Evolutionary conservation across 176 grass and related monocot genomes (phyloP).

Genomic region (Rhynchospora tenuis): DNA sequence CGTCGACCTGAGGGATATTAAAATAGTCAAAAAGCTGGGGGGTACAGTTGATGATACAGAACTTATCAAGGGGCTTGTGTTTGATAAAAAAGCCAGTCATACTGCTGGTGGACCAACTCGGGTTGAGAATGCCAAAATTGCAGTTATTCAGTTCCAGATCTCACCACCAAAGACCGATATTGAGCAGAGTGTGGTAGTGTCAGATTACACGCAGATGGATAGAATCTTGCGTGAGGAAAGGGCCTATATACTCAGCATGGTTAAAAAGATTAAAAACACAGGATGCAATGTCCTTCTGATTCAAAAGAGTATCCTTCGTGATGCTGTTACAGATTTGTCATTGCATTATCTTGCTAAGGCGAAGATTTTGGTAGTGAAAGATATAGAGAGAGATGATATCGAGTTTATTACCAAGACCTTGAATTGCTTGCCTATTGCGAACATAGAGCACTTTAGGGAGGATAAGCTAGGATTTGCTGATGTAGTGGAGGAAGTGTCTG

Average conservation of each 20-base stretch:
- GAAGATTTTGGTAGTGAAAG: slow-evolving; percentile 83
- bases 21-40: slow-evolving; percentile 70
- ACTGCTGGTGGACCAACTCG: slow-evolving; percentile 52
- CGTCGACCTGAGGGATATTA: slow-evolving; percentile 74
- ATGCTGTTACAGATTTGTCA: slow-evolving; percentile 83
- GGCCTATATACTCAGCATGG: slow-evolving; percentile 87
- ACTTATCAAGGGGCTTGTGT: slow-evolving; percentile 68
- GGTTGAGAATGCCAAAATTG: slow-evolving; percentile 89
- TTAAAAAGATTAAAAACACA: slow-evolving; percentile 85
- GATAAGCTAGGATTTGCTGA: slow-evolving; percentile 84
- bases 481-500: slow-evolving; percentile 71
- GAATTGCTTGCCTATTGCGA: slow-evolving; percentile 87
- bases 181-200: slow-evolving; percentile 91
- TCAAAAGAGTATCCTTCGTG: slow-evolving; percentile 87
- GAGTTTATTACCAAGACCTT: slow-evolving; percentile 93
- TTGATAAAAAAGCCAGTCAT: slow-evolving; percentile 89
- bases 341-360: slow-evolving; percentile 91
- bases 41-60: slow-evolving; percentile 83
- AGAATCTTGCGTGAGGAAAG: slow-evolving; percentile 85
- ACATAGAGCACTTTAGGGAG: slow-evolving; percentile 88
- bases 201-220: slow-evolving; percentile 90
- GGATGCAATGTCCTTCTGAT: slow-evolving; percentile 90
- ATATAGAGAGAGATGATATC: slow-evolving; percentile 94
- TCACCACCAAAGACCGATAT: slow-evolving; percentile 94
- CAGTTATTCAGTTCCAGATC: slow-evolving; percentile 91